These are phyloP conservation scores for Scutellaria minor DNA, from an alignment of 257 asterid genomes.

Conservation along the genomic window DNA sequence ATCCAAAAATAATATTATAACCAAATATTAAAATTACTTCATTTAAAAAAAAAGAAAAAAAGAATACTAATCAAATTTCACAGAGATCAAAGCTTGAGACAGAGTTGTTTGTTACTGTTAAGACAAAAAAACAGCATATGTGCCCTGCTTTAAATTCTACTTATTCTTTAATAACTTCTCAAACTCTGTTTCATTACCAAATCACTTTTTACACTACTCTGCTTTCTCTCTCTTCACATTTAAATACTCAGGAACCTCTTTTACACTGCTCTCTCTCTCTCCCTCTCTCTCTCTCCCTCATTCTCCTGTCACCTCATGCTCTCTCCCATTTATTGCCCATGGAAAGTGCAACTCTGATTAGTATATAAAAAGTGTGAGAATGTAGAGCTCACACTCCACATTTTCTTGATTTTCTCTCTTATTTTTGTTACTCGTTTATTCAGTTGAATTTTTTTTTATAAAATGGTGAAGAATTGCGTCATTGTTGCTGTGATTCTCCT, in stretches of 20 bases:
- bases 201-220: background rate
- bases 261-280: background rate
- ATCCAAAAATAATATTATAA: too few relatives aligned
- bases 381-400: constrained; percentile 40
- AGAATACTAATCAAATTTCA: background rate
- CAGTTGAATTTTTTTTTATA: background rate
- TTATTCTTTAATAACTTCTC: constrained; percentile 31
- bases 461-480: constrained; percentile 56
- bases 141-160: constrained; percentile 32
- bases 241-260: constrained; percentile 28
- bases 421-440: constrained; percentile 17
- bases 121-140: constrained; percentile 56
- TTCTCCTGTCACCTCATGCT: constrained; percentile 46
- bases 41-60: too few relatives aligned
- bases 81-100: constrained; percentile 9
- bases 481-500: constrained; percentile 45
- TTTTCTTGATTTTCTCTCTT: constrained; percentile 39
- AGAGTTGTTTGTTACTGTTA: constrained; percentile 38
- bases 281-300: constrained; percentile 31
- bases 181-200: constrained; percentile 32
- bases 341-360: constrained; percentile 36
- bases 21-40: too few relatives aligned
- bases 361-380: constrained; percentile 40
- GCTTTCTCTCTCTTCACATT: constrained; percentile 41
- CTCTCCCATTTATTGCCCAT: constrained; percentile 42